A percentile compares a stretch with the other conserved stretches of the same genome.
phyloP scores from a whole-genome alignment of 768 basidiomycete species.

The Naganishia randhawae region DNA sequence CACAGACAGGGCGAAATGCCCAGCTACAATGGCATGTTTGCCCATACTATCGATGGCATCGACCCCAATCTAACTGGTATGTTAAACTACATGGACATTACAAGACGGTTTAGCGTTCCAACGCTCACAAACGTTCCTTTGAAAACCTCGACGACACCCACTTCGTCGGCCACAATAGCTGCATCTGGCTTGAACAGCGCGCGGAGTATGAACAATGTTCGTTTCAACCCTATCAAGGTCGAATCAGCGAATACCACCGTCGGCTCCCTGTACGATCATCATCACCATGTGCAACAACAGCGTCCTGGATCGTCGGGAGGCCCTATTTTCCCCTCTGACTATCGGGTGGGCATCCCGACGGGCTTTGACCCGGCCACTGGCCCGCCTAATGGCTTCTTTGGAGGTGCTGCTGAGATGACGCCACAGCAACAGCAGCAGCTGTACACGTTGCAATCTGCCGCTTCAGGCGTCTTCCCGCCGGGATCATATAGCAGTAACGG shows the following conservation, averaged over 20 bases:
- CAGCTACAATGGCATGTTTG: slow-evolving; percentile 27
- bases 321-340: slow-evolving; percentile 6
- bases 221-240: slow-evolving; percentile 10
- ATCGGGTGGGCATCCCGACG: not conserved
- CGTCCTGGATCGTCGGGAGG: slow-evolving; percentile 17
- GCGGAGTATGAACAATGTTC: slow-evolving; percentile 8
- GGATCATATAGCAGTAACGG: slow-evolving; percentile 8
- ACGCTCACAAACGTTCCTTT: slow-evolving; percentile 21
- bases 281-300: not conserved
- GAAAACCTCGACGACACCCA: slow-evolving; percentile 17
- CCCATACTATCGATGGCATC: slow-evolving; percentile 27
- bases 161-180: slow-evolving; percentile 6
- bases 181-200: slow-evolving; percentile 9
- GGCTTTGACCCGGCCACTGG: slow-evolving; percentile 11
- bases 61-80: slow-evolving; percentile 21
- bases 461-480: slow-evolving; percentile 3
- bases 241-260: slow-evolving; percentile 8
- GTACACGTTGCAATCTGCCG: slow-evolving; percentile 13
- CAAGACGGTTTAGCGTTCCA: slow-evolving; percentile 17
- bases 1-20: slow-evolving; percentile 15
- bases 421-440: slow-evolving; percentile 19
- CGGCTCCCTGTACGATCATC: not conserved
- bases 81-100: slow-evolving; percentile 20
- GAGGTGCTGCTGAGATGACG: not conserved
- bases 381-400: slow-evolving; percentile 7